Evolutionary conservation across 2,329 filamentous ascomycete genomes (phyloP), one percentile per base, ranked within the genome.

Genomic region (Neonectria punicea): DNA sequence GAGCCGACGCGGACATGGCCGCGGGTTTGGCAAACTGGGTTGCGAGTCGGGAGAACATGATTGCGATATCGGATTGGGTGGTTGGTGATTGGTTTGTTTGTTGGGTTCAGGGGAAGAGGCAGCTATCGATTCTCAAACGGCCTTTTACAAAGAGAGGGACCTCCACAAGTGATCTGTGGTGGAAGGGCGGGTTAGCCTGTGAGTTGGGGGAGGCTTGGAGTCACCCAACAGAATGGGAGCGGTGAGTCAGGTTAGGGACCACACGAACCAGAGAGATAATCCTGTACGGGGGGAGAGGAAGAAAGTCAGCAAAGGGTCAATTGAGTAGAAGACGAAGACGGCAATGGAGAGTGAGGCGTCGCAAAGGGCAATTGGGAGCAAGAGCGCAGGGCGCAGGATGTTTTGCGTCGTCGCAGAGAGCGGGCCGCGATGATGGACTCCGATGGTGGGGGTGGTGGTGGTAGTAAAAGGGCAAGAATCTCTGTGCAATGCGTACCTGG

Each of bases 221-320:
- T 58, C 63, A 61, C 63, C 44, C 54, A 54, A 63, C 55, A 58
- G 46, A 47, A 63, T 53, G 57, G 57, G 53, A 76, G 79, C 79
- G 80, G 81, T 83, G 81, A 84, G 81, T 82, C 78, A 81, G 68
- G 66, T 4, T 43, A 43, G n/a, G 68, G 65, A 51, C 13, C 14
- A 55, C 28, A 82, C 87, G 77, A 81, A 92, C 90, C 90, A 89
- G 90, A 92, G 82, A 92, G 87, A 87, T 92, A 92, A 86, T 92
- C 90, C 90, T 92, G 75, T 63, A 71, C 8, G n/a, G 10, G 25
- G 25, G 10, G 69, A 68, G 66, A 72, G 70, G 67, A 66, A 71
- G 72, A 67, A 68, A 61, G 79, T 87, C 82, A 87, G 85, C 75
- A 77, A 75, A 43, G 55, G 64, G 51, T 63, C 67, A 71, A 73